These are phyloP conservation scores for Sphaceloma murrayae DNA, from an alignment of 2,329 filamentous ascomycete genomes.

Conservation along the genomic window DNA sequence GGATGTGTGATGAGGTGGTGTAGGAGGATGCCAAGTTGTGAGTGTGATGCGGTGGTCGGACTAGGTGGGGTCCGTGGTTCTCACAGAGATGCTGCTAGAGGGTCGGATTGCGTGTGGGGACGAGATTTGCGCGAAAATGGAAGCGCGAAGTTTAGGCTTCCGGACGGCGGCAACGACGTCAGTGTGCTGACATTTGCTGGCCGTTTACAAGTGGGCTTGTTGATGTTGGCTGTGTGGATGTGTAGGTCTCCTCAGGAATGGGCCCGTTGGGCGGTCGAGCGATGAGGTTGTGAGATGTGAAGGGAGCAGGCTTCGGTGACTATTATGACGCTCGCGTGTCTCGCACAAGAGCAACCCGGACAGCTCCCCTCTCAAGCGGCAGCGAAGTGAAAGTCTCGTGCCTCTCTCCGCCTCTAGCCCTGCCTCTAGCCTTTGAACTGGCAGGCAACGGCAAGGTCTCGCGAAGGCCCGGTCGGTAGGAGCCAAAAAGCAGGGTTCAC, in stretches of 20 bases:
- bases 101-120: too few species aligned
- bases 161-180: slow-evolving; percentile 12
- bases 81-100: slow-evolving; percentile 9
- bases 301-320: not conserved
- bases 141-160: slow-evolving; percentile 13
- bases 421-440: too few species aligned
- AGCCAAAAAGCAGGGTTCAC: too few species aligned
- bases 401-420: not conserved
- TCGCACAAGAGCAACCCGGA: too few species aligned
- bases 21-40: slow-evolving; percentile 5
- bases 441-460: too few species aligned
- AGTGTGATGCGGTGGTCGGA: slow-evolving; percentile 14
- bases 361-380: not conserved
- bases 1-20: not conserved
- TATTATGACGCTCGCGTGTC: slow-evolving; percentile 8
- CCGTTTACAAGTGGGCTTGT: not conserved
- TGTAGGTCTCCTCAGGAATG: slow-evolving; percentile 4
- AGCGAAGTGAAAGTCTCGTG: not conserved
- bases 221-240: not conserved
- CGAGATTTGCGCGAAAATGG: slow-evolving; percentile 7
- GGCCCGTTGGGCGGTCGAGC: slow-evolving; percentile 1
- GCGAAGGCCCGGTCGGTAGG: too few species aligned
- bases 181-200: slow-evolving; percentile 12
- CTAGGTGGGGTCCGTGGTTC: slow-evolving; percentile 2
- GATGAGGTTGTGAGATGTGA: not conserved